Evolutionary conservation across 1,284 basidiomycete genomes (phyloP).

Genomic region (Austropuccinia psidii): DNA sequence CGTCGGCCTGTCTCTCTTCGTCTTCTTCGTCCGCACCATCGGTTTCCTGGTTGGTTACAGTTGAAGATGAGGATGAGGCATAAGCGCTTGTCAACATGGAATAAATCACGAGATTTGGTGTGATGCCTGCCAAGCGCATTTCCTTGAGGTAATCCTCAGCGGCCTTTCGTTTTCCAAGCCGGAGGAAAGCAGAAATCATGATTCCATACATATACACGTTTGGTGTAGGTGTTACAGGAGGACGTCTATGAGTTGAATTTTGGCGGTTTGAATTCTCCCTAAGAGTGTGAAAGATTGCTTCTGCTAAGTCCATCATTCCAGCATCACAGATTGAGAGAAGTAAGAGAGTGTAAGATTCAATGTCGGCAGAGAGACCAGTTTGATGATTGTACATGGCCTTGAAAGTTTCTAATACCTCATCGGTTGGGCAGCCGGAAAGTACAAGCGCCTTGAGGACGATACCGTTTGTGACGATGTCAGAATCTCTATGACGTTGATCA

Average conservation of each 20-base stretch:
- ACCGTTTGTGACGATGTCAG: constrained; percentile 55
- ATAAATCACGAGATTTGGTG: constrained; percentile 66
- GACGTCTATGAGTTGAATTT: not conserved
- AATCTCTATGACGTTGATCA: constrained; percentile 43
- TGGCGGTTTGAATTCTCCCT: constrained; percentile 7
- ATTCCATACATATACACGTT: constrained; percentile 66
- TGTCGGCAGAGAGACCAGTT: constrained; percentile 56
- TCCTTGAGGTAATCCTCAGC: constrained; percentile 67
- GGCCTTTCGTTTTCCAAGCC: constrained; percentile 53
- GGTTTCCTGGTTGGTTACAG: constrained; percentile 30
- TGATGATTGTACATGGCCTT: constrained; percentile 52
- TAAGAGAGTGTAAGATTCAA: constrained; percentile 64
- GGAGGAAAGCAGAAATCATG: constrained; percentile 70
- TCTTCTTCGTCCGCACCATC: constrained; percentile 51
- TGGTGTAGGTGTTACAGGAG: constrained; percentile 40
- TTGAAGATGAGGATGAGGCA: constrained; percentile 38
- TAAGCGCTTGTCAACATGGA: constrained; percentile 62
- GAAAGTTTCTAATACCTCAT: constrained; percentile 61
- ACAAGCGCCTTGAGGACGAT: constrained; percentile 79
- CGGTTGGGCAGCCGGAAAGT: constrained; percentile 67
- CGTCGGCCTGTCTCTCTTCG: constrained; percentile 38
- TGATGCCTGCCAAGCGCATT: constrained; percentile 62
- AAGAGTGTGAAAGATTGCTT: constrained; percentile 58
- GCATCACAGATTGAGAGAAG: constrained; percentile 77
- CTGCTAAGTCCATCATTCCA: constrained; percentile 60